phyloP scores from a whole-genome alignment of 257 asterid genomes.

The Jacaranda copaia region DNA sequence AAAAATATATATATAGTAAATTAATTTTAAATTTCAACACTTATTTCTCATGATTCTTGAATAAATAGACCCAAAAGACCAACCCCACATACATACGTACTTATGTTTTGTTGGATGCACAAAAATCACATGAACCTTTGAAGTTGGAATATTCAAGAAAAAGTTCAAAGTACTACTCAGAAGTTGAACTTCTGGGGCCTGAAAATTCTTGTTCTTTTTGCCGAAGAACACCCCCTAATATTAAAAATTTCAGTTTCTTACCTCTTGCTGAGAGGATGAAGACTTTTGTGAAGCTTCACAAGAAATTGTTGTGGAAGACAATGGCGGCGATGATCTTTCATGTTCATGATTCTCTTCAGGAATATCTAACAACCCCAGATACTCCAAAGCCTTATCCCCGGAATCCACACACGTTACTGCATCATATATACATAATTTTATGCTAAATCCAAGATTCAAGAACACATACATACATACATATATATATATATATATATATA shows the following conservation, averaged over 20 bases:
- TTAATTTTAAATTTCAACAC: not conserved
- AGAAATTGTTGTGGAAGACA: constrained; percentile 32
- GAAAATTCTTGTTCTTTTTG: not conserved
- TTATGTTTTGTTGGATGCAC: not conserved
- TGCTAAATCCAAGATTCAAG: not conserved
- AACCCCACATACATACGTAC: not conserved
- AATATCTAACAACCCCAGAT: constrained; percentile 55
- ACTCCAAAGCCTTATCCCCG: constrained; percentile 69
- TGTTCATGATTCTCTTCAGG: constrained; percentile 32
- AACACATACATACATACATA: not conserved
- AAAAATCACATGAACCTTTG: not conserved
- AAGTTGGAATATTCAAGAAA: not conserved
- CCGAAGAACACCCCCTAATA: not conserved
- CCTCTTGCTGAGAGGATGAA: constrained; percentile 46
- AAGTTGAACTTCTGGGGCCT: not conserved
- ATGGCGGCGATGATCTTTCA: constrained; percentile 31
- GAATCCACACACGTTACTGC: constrained; percentile 76
- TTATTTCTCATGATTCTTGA: not conserved
- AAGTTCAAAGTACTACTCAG: not conserved
- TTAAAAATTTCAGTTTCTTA: constrained; percentile 4
- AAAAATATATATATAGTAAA: too few species aligned
- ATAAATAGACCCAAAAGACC: not conserved
- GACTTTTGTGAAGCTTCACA: constrained; percentile 37
- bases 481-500: not conserved
- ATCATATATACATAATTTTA: constrained; percentile 10